phyloP scores from a whole-genome alignment of 2,329 filamentous ascomycete genomes.

The Penicillium sp. region DNA sequence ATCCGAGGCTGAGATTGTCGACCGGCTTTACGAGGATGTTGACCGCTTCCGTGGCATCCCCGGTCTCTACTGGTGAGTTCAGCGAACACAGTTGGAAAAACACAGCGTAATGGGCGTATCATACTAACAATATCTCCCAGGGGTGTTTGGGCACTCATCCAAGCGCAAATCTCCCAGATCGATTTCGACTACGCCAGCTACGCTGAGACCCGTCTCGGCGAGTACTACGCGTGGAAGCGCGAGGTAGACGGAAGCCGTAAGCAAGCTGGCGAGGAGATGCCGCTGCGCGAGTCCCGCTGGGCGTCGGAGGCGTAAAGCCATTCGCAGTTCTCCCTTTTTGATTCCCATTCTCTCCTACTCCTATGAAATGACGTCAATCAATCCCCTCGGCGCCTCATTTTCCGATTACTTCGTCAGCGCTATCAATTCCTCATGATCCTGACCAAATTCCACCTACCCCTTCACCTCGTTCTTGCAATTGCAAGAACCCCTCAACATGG shows the following conservation, averaged over 20 bases:
- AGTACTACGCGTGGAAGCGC: conserved; percentile 90
- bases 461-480: background rate
- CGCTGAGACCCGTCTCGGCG: conserved; percentile 78
- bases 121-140: conserved; percentile 47
- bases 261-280: conserved; percentile 57
- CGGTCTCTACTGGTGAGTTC: conserved; percentile 68
- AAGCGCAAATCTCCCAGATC: conserved; percentile 90
- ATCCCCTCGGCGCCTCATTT: background rate
- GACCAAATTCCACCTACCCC: background rate
- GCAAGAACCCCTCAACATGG: background rate
- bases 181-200: conserved; percentile 96
- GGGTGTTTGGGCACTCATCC: conserved; percentile 96
- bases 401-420: background rate
- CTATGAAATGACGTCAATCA: background rate
- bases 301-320: conserved; percentile 53
- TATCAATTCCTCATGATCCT: background rate
- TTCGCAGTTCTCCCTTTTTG: background rate
- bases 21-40: conserved; percentile 73
- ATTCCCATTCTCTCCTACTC: background rate
- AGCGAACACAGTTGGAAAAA: background rate
- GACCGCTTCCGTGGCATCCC: conserved; percentile 86
- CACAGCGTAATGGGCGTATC: background rate
- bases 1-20: conserved; percentile 61
- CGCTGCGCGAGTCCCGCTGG: conserved; percentile 80
- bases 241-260: conserved; percentile 66